Conservation (phyloP, 1,139 yeast species). For the Protomyces macrosporus region DNA sequence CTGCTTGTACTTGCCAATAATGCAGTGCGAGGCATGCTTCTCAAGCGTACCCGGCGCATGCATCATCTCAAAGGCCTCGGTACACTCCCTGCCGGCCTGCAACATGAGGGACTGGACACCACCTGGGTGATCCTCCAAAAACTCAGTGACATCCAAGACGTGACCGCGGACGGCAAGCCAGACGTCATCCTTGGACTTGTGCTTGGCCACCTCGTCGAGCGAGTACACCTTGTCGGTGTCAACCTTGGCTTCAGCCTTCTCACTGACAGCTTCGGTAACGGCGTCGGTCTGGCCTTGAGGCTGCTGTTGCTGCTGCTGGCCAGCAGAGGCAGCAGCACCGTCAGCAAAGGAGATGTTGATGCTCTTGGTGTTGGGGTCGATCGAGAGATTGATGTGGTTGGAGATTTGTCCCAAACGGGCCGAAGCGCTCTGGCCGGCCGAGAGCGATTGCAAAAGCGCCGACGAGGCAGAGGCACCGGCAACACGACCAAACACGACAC, state of each 20-base stretch:
- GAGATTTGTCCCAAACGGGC: slow-evolving; percentile 22
- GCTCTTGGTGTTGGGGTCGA: slow-evolving; percentile 7
- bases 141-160: slow-evolving; percentile 50
- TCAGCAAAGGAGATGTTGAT: not conserved
- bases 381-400: slow-evolving; percentile 11
- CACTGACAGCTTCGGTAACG: slow-evolving; percentile 29
- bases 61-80: slow-evolving; percentile 54
- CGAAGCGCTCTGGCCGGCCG: slow-evolving; percentile 12
- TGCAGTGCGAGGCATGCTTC: slow-evolving; percentile 47
- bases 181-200: slow-evolving; percentile 56
- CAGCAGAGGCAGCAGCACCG: not conserved
- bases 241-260: slow-evolving; percentile 29
- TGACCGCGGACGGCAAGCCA: slow-evolving; percentile 54
- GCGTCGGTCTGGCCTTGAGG: slow-evolving; percentile 5
- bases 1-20: slow-evolving; percentile 43
- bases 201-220: slow-evolving; percentile 50
- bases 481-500: slow-evolving; percentile 73
- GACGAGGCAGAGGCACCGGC: slow-evolving; percentile 45
- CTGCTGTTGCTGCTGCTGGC: not conserved
- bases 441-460: slow-evolving; percentile 4
- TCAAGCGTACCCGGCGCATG: slow-evolving; percentile 54
- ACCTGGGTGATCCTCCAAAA: slow-evolving; percentile 52
- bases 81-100: slow-evolving; percentile 57
- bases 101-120: slow-evolving; percentile 51
- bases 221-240: slow-evolving; percentile 38